These are phyloP conservation scores for Sarocladium kiliense DNA, from an alignment of 2,329 filamentous ascomycete species.

Conservation along the genomic window DNA sequence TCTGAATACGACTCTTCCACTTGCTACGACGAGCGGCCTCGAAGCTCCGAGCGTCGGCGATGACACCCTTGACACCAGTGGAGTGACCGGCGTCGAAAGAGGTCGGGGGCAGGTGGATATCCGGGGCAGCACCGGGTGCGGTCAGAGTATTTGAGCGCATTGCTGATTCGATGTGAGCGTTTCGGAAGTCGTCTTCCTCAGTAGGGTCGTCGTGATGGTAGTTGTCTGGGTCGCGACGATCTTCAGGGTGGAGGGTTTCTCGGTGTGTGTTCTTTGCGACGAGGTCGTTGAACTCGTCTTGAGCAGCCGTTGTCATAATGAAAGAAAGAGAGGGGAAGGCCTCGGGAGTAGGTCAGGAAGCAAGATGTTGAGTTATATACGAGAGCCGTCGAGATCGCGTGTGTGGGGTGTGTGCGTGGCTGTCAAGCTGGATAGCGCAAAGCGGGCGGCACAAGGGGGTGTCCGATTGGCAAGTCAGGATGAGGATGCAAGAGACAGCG, in stretches of 20 bases:
- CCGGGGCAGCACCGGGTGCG: conserved; percentile 32
- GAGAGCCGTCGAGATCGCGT: neutral
- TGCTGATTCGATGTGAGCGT: conserved; percentile 53
- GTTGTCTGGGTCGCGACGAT: conserved; percentile 44
- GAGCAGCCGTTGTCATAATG: conserved; percentile 53
- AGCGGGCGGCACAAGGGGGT: neutral
- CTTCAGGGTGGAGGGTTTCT: conserved; percentile 51
- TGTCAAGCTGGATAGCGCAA: neutral
- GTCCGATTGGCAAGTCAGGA: neutral
- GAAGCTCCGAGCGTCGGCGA: conserved; percentile 75
- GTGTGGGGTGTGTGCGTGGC: neutral
- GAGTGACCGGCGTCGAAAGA: conserved; percentile 64
- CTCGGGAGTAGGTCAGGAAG: neutral
- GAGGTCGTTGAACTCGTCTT: conserved; percentile 63
- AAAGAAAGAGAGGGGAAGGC: conserved; percentile 9
- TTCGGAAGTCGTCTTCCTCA: conserved; percentile 50
- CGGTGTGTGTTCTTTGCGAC: conserved; percentile 48
- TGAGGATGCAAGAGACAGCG: neutral
- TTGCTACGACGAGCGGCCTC: conserved; percentile 59
- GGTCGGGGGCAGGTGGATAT: conserved; percentile 56
- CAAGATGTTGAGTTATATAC: neutral
- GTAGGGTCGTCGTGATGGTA: conserved; percentile 47
- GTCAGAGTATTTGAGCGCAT: conserved; percentile 59
- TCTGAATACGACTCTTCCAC: conserved; percentile 47
- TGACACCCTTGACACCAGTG: conserved; percentile 82